Base-by-base conservation (phyloP, 192 early-diverging fungal genomes). In the Linnemannia exigua region DNA sequence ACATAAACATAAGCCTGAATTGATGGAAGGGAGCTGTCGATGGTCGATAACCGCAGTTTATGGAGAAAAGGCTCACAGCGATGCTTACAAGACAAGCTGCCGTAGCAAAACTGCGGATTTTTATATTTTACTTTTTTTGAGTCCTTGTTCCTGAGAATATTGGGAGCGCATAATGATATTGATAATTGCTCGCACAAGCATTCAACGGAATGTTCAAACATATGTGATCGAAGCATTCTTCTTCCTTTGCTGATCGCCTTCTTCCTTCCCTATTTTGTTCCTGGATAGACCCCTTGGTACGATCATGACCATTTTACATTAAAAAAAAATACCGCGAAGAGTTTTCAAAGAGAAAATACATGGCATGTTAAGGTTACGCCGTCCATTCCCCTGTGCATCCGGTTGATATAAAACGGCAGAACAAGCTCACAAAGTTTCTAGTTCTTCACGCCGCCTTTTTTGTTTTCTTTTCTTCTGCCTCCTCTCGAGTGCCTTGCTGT, bases 101-200 rank as follows among this genome's bases (percentile, higher is more conserved):
- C 35, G 68, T 41, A 70, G 68, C n/a, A 33, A n/a, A 41, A 70
- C 36, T 70, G 68, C 68, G 68, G 68, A 70, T 61, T 5, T 36
- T n/a, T n/a, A n/a, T n/a, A n/a, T n/a, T n/a, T n/a, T n/a, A n/a
- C n/a, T n/a, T n/a, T n/a, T 70, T 36, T 41, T 41, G 36, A 70
- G 68, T 17, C 9, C 19, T 70, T 69, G 67, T 41, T 68, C 67
- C 33, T 8, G 67, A 68, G 67, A 35, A 20, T 38, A 14, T 37
- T 41, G 12, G 28, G 8, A 6, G 67, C 5, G 33, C 12, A 20
- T 41, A 17, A 6, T 14, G 20, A 7, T 5, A 6, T 0, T 0
- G 11, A 28, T 61, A 20, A 31, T 28, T 63, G 58, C 14, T 25
- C 28, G 12, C 41, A 44, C 3, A 9, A 3, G 41, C 41, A 44